Percentiles rank a stretch among this genome's conserved stretches.
These are phyloP conservation scores for Aspergillus incahuasiensis DNA, from an alignment of 495 filamentous ascomycete species.

Conservation along the genomic window DNA sequence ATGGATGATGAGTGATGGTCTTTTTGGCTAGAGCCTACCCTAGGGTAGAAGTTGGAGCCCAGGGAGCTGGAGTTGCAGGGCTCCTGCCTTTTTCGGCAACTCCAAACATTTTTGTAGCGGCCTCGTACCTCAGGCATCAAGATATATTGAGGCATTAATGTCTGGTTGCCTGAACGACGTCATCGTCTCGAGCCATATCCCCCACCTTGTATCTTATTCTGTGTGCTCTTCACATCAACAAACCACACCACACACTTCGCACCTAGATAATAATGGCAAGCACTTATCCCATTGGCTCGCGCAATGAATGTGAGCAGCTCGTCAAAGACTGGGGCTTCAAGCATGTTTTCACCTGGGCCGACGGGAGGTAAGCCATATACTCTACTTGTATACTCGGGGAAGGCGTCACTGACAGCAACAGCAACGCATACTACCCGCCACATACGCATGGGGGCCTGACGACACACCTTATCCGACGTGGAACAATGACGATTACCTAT, in stretches of 20 bases:
- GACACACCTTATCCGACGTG: slow-evolving; percentile 71
- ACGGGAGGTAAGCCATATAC: slow-evolving; percentile 56
- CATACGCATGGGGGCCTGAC: slow-evolving; percentile 67
- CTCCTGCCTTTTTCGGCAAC: neutral
- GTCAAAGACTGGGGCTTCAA: slow-evolving; percentile 73
- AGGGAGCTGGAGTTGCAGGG: no score
- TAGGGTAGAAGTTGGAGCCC: no score
- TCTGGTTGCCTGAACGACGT: neutral
- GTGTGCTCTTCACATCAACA: neutral
- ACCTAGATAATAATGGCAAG: slow-evolving; percentile 9
- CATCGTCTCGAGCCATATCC: neutral
- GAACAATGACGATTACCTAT: slow-evolving; percentile 68
- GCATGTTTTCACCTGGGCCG: slow-evolving; percentile 77
- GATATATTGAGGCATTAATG: neutral
- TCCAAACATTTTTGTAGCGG: neutral
- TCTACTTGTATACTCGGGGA: neutral
- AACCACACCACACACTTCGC: no score
- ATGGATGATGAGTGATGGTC: no score
- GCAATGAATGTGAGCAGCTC: slow-evolving; percentile 53
- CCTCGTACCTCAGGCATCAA: neutral
- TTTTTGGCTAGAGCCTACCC: no score
- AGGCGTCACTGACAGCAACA: slow-evolving; percentile 16
- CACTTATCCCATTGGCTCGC: slow-evolving; percentile 37
- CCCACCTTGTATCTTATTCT: neutral
- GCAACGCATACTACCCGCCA: slow-evolving; percentile 69